Evolutionary conservation across 306 rosid genomes (phyloP), one percentile per base, ranked within the genome.

Genomic region (Hippophae tibetana): DNA sequence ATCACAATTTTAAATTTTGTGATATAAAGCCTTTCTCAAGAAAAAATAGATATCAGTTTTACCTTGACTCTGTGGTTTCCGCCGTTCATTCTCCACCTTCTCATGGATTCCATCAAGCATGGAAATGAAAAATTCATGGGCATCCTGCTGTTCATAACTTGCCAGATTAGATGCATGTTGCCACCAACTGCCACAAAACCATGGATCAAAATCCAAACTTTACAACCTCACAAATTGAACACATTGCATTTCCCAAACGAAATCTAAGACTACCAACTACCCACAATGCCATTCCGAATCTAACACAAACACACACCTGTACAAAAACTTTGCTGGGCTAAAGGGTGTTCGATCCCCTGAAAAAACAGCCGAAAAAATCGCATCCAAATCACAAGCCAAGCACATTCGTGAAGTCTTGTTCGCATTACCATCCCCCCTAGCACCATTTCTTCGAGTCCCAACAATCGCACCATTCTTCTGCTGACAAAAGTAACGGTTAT

Each of bases 101-200:
- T 88, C 96, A 54, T 89, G 96, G 65, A 92, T 88, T 52, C 96
- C 99, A 74, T 88, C 96, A 31, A 92, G 88, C 83, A 86, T 85
- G 60, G 99, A 92, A 75, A 92, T 92, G 86, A 92, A 92, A 72
- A 92, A 92, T 9, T 92, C 99, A 60, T 92, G 99, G 2, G 99
- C 99, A 72, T 92, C 99, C 67, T 92, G 99, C 74, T 92, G 99
- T 61, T 88, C 96, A 72, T 92, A 92, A 66, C 90, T 86, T 41
- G 99, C 95, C 64, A 88, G 84, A 78, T 86, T 92, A 9, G 95
- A 89, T 1, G 99, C 93, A 58, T 92, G 90, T 26, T 88, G 99
- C 99, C 99, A 92, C 99, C 99, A 92, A 72, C 97, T 90, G 74
- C 64, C 74, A 69, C 43, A 65, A 26, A 72, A 58, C 51, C 61